These are phyloP conservation scores for Pestalotiopsis sp. DNA, from an alignment of 2,329 filamentous ascomycete genomes.

Conservation along the genomic window DNA sequence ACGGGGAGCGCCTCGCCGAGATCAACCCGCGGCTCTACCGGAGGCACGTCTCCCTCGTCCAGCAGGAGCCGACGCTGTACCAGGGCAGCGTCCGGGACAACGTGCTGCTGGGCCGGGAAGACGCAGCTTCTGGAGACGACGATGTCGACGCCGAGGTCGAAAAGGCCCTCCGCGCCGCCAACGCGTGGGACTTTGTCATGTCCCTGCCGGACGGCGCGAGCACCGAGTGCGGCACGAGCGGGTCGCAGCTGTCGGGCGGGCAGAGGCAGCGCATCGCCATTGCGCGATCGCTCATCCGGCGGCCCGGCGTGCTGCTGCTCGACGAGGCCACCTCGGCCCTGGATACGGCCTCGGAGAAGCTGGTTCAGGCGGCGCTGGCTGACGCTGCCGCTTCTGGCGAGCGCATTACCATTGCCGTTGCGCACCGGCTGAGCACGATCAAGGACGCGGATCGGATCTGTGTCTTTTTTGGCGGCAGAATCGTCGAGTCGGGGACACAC, in stretches of 20 bases:
- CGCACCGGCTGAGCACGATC: slow-evolving; percentile 28
- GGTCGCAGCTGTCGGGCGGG: slow-evolving; percentile 38
- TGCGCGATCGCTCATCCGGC: slow-evolving; percentile 43
- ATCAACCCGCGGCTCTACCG: slow-evolving; percentile 54
- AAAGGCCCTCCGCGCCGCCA: slow-evolving; percentile 18
- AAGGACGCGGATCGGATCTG: slow-evolving; percentile 55
- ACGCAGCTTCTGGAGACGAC: not conserved
- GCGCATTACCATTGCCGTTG: slow-evolving; percentile 26
- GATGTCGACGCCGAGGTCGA: slow-evolving; percentile 15
- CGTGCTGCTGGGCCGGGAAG: slow-evolving; percentile 8
- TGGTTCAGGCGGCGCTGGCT: slow-evolving; percentile 18
- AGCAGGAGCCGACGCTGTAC: slow-evolving; percentile 59
- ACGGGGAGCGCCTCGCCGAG: slow-evolving; percentile 38
- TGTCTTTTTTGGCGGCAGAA: slow-evolving; percentile 55
- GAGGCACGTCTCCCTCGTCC: slow-evolving; percentile 54
- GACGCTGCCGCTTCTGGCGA: slow-evolving; percentile 10
- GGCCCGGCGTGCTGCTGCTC: slow-evolving; percentile 43
- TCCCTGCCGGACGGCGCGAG: slow-evolving; percentile 51
- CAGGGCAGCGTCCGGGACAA: slow-evolving; percentile 45
- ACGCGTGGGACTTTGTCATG: slow-evolving; percentile 45
- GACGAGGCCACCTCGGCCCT: slow-evolving; percentile 37
- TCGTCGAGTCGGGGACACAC: slow-evolving; percentile 58
- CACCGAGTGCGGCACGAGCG: slow-evolving; percentile 47
- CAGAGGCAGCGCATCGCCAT: slow-evolving; percentile 49
- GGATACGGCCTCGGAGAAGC: slow-evolving; percentile 18